Conservation (phyloP, 2,329 filamentous ascomycete genomes). For the Aureobasidium sp. region DNA sequence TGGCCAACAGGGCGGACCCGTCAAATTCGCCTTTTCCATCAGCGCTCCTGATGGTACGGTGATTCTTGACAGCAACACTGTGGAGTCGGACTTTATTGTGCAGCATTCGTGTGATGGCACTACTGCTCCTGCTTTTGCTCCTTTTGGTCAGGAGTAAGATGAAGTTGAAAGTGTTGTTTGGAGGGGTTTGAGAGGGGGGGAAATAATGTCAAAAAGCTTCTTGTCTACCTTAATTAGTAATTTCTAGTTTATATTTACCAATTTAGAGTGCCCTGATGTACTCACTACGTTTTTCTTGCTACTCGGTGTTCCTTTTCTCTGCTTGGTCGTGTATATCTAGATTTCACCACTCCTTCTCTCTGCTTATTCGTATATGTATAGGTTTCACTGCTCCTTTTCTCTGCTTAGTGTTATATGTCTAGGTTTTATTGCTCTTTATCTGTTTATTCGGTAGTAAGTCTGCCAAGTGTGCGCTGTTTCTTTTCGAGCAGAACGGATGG, state of each 20-base stretch:
- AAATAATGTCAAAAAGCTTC: neutral
- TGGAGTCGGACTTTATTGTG: neutral
- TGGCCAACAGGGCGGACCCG: neutral
- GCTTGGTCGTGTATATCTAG: too few relatives aligned
- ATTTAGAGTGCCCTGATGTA: too few relatives aligned
- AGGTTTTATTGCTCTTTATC: too few relatives aligned
- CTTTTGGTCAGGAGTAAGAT: neutral
- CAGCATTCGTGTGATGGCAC: constrained; percentile 11
- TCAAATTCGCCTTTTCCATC: neutral
- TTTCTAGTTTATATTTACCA: neutral
- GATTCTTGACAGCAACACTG: constrained; percentile 8
- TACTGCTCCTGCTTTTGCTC: neutral
- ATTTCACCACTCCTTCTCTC: too few relatives aligned
- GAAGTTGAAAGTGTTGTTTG: neutral
- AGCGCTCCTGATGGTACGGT: constrained; percentile 3
- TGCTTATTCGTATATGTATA: too few relatives aligned
- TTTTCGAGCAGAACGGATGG: too few relatives aligned
- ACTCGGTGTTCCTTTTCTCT: too few relatives aligned
- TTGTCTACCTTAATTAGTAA: neutral
- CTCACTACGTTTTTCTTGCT: too few relatives aligned
- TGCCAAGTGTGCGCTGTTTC: too few relatives aligned
- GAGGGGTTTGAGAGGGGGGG: neutral
- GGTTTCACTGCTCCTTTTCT: too few relatives aligned
- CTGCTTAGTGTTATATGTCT: too few relatives aligned
- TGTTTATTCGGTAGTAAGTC: too few relatives aligned